Conservation (phyloP, 345 rosid species). For the Clausena lansium region DNA sequence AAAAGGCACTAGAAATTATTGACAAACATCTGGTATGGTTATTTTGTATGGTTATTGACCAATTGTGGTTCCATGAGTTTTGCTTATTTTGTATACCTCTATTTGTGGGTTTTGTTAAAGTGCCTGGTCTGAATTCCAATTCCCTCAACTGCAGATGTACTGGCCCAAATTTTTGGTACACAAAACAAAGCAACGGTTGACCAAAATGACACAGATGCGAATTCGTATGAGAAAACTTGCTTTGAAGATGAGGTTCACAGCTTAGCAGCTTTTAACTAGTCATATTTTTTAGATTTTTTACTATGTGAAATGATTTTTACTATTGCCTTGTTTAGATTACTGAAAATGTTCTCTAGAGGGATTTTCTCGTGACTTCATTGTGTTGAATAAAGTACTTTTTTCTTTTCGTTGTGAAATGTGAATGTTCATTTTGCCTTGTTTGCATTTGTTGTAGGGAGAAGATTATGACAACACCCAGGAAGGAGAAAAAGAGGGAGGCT, state of each 20-base stretch:
- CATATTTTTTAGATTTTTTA: background rate
- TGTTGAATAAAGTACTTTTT: background rate
- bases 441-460: slow-evolving; percentile 51
- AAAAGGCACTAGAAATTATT: slow-evolving; percentile 86
- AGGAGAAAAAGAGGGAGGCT: slow-evolving; percentile 56
- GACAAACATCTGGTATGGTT: slow-evolving; percentile 80
- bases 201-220: slow-evolving; percentile 99
- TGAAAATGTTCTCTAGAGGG: background rate
- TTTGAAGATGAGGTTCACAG: slow-evolving; percentile 69
- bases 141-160: slow-evolving; percentile 49
- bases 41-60: no score
- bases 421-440: background rate
- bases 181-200: slow-evolving; percentile 85
- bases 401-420: background rate
- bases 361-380: background rate
- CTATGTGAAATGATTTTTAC: background rate
- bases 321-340: background rate
- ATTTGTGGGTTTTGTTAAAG: background rate
- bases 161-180: slow-evolving; percentile 92
- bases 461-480: slow-evolving; percentile 68
- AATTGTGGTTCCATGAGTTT: background rate
- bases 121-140: background rate
- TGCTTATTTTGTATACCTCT: background rate
- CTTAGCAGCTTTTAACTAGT: background rate
- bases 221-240: slow-evolving; percentile 94